Evolutionary conservation across 2,329 filamentous ascomycete genomes (phyloP).

Genomic region (Aurifilum marmelostoma): DNA sequence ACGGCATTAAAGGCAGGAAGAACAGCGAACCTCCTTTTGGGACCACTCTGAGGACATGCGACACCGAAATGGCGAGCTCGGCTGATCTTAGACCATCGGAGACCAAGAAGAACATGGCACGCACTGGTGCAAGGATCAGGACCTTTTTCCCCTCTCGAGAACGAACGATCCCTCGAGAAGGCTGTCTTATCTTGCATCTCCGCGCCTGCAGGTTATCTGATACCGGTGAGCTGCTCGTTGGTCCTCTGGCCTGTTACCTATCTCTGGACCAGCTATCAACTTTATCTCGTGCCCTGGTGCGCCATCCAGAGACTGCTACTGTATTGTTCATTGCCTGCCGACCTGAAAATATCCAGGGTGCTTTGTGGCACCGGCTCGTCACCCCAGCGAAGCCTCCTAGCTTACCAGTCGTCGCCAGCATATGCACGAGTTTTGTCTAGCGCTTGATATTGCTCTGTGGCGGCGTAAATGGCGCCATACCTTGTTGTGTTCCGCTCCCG

Average conservation of each 20-base stretch:
- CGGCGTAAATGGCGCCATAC: constrained; percentile 10
- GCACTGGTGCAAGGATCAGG: not conserved
- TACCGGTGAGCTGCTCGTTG: not conserved
- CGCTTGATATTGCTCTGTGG: constrained; percentile 5
- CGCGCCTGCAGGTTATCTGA: not conserved
- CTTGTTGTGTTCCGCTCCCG: not conserved
- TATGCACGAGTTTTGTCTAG: not conserved
- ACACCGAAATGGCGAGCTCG: constrained; percentile 20
- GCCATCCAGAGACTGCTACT: not conserved
- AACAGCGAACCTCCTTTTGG: not conserved
- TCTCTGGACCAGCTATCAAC: not conserved
- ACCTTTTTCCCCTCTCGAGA: not conserved
- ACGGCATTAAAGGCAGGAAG: not conserved
- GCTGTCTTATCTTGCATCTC: constrained; percentile 5
- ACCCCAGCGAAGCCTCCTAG: not conserved
- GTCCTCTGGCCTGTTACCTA: not conserved
- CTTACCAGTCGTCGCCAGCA: not conserved
- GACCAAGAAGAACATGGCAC: not conserved
- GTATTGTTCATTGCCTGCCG: constrained; percentile 1
- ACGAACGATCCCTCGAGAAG: not conserved
- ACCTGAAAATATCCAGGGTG: not conserved
- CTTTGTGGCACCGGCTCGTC: not conserved
- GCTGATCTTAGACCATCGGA: not conserved
- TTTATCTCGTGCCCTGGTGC: not conserved
- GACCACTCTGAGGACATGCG: constrained; percentile 13